These are phyloP conservation scores for Lodderomyces oxycetoniae DNA, from an alignment of 1,139 yeast genomes.

Conservation along the genomic window DNA sequence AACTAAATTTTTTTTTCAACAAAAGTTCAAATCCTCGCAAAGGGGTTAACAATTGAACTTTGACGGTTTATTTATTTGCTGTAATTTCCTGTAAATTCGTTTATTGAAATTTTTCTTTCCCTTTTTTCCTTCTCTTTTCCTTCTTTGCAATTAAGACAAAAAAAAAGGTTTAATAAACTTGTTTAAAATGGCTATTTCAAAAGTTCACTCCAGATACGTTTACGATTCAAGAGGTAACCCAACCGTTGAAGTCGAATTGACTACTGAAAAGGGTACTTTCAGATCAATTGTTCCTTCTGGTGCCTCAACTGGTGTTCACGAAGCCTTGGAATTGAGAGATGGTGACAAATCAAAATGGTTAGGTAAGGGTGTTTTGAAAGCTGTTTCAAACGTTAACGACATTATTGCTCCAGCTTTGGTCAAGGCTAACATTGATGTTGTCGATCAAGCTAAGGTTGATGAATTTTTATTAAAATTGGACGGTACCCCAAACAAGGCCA, in stretches of 20 bases:
- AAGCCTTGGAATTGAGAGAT: conserved; percentile 94
- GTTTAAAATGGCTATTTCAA: conserved; percentile 35
- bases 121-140: too few relatives aligned
- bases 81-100: too few relatives aligned
- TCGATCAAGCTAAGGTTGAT: conserved; percentile 76
- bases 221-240: conserved; percentile 99
- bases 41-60: too few relatives aligned
- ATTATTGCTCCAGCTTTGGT: conserved; percentile 85
- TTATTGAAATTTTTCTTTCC: too few relatives aligned
- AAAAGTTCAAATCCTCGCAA: too few relatives aligned
- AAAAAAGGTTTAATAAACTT: conserved; percentile 1
- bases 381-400: conserved; percentile 86
- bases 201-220: conserved; percentile 85
- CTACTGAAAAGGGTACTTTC: conserved; percentile 83
- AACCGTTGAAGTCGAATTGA: conserved; percentile 90
- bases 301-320: conserved; percentile 93
- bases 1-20: too few relatives aligned
- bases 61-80: too few relatives aligned
- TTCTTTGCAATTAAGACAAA: too few relatives aligned
- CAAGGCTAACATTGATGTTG: conserved; percentile 67
- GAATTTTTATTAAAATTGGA: conserved; percentile 72
- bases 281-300: conserved; percentile 96
- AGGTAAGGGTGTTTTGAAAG: conserved; percentile 93
- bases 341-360: conserved; percentile 91
- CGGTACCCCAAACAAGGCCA: conserved; percentile 91